Conservation (phyloP, 2,329 filamentous ascomycete genomes). For the Clarireedia hainanense region DNA sequence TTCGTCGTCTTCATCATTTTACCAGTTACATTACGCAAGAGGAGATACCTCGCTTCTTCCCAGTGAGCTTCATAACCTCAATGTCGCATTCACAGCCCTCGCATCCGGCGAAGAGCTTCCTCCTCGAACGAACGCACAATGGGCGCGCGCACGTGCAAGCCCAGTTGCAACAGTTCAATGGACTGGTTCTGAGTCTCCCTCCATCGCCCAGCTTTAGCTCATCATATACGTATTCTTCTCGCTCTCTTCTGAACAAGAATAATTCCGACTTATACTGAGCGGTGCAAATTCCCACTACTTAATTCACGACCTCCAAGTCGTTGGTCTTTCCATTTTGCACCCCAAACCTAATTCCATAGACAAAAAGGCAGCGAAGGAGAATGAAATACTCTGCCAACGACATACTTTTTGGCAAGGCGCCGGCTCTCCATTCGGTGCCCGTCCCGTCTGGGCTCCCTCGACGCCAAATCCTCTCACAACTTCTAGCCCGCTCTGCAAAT, state of each 20-base stretch:
- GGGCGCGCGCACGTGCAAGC: slow-evolving; percentile 29
- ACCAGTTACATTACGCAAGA: not conserved
- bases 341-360: slow-evolving; percentile 12
- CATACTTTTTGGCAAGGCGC: slow-evolving; percentile 64
- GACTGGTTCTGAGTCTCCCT: slow-evolving; percentile 25
- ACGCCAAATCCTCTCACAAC: slow-evolving; percentile 29
- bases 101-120: not conserved
- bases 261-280: slow-evolving; percentile 29
- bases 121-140: slow-evolving; percentile 16
- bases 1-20: not conserved
- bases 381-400: slow-evolving; percentile 41
- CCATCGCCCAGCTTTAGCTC: slow-evolving; percentile 33
- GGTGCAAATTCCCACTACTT: slow-evolving; percentile 26
- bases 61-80: not conserved
- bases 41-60: not conserved
- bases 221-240: slow-evolving; percentile 32
- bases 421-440: slow-evolving; percentile 57
- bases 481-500: slow-evolving; percentile 28
- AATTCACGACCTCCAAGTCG: slow-evolving; percentile 26
- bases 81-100: not conserved
- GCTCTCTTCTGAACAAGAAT: slow-evolving; percentile 27
- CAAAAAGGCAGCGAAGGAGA: not conserved
- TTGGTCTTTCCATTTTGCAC: slow-evolving; percentile 18
- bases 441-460: slow-evolving; percentile 45
- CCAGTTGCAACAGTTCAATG: slow-evolving; percentile 30